Evolutionary conservation across 192 early-diverging fungal species (phyloP).

Genomic region (Oehlia diaphana): DNA sequence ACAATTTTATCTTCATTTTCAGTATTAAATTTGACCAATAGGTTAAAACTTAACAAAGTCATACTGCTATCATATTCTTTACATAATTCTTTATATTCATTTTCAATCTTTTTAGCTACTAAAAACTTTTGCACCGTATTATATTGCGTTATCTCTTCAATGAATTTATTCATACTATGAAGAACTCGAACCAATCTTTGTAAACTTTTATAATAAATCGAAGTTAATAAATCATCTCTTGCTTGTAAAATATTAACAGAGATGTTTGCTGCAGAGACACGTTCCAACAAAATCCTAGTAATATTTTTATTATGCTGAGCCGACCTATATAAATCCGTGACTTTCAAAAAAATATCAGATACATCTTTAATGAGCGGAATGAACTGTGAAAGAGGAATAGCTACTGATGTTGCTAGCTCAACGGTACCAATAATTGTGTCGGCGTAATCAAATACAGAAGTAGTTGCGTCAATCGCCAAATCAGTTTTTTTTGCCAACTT

Average conservation of each 20-base stretch:
- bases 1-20: neutral
- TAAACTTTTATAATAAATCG: neutral
- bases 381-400: neutral
- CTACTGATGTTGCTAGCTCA: neutral
- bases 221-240: neutral
- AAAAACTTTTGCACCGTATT: neutral
- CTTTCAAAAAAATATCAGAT: neutral
- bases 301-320: neutral
- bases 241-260: neutral
- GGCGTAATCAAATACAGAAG: too few species aligned
- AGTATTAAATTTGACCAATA: neutral
- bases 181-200: neutral
- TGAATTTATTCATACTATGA: neutral
- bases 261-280: neutral
- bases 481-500: too few species aligned
- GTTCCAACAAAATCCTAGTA: neutral
- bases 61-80: neutral
- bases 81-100: neutral
- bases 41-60: neutral
- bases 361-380: neutral
- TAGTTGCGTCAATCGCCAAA: too few species aligned
- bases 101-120: neutral
- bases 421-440: neutral
- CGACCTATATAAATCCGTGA: neutral
- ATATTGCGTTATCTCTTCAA: neutral